phyloP scores from a whole-genome alignment of 1,284 basidiomycete species.

The Xanthoconium separans region DNA sequence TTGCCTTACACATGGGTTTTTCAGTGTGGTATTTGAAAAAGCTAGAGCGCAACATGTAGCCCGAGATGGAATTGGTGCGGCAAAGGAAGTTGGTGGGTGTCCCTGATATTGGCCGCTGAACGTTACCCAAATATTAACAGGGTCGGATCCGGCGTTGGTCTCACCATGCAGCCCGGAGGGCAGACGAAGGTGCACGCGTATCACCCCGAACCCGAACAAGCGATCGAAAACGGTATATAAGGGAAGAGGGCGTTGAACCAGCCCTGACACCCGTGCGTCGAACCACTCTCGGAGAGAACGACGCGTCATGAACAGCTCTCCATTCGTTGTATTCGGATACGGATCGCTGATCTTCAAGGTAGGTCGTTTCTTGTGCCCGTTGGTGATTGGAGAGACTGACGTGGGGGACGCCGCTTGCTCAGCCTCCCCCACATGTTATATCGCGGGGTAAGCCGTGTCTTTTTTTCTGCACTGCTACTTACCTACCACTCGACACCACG shows the following conservation, averaged over 20 bases:
- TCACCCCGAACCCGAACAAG: neutral
- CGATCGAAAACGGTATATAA: conserved; percentile 11
- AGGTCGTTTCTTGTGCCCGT: neutral
- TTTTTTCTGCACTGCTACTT: neutral
- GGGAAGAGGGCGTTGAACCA: neutral
- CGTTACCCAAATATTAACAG: neutral
- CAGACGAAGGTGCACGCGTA: neutral
- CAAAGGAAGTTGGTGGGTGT: too few relatives aligned
- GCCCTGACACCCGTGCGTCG: neutral
- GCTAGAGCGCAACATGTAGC: too few relatives aligned
- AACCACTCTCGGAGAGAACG: neutral
- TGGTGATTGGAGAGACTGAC: neutral
- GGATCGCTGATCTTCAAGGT: conserved; percentile 82
- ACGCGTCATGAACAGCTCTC: conserved; percentile 13
- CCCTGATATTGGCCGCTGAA: too few relatives aligned
- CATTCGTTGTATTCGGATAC: conserved; percentile 74
- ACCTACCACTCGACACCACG: neutral
- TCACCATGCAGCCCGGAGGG: neutral
- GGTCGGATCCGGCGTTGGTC: neutral
- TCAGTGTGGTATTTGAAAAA: too few relatives aligned
- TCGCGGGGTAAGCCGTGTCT: conserved; percentile 46
- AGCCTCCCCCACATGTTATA: conserved; percentile 58
- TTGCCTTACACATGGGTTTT: too few relatives aligned
- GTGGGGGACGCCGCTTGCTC: neutral
- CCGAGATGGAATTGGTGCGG: too few relatives aligned